Evolutionary conservation across 345 rosid species (phyloP).

Genomic region (Arabis hirsuta): DNA sequence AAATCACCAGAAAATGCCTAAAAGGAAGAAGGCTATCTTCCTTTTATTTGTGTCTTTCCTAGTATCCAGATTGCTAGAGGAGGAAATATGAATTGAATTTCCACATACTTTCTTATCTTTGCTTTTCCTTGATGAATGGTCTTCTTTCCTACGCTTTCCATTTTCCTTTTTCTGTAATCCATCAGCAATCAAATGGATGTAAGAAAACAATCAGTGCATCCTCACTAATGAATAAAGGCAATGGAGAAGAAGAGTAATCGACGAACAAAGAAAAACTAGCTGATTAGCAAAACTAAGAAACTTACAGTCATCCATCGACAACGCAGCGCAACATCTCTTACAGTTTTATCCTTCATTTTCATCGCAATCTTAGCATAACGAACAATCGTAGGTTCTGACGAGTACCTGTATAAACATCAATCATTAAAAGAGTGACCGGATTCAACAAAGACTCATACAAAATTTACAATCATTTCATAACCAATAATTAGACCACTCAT

Average conservation of each 20-base stretch:
- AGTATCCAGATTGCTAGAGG: background rate
- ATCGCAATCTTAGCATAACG: conserved; percentile 88
- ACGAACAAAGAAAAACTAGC: conserved; percentile 2
- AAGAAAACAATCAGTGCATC: background rate
- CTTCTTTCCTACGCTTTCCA: conserved; percentile 85
- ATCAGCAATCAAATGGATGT: conserved; percentile 26
- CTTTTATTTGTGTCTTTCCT: conserved; percentile 2
- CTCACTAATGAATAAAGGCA: conserved; percentile 7
- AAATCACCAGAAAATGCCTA: conserved; percentile 19
- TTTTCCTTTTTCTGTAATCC: conserved; percentile 74
- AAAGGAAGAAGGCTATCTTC: background rate
- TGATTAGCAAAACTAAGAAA: conserved; percentile 14
- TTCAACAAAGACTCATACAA: background rate
- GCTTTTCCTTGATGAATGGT: conserved; percentile 72
- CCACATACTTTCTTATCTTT: conserved; percentile 77
- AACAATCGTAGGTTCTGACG: conserved; percentile 58
- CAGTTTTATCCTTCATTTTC: conserved; percentile 78
- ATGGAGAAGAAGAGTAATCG: conserved; percentile 4
- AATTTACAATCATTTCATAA: background rate
- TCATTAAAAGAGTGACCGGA: background rate
- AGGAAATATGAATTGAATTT: background rate
- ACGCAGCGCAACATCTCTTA: conserved; percentile 80
- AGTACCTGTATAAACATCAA: conserved; percentile 50
- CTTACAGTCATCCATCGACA: conserved; percentile 88
- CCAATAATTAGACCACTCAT: conserved; percentile 16